Conservation (phyloP, 2,329 filamentous ascomycete species). For the Penicillium nordicum region DNA sequence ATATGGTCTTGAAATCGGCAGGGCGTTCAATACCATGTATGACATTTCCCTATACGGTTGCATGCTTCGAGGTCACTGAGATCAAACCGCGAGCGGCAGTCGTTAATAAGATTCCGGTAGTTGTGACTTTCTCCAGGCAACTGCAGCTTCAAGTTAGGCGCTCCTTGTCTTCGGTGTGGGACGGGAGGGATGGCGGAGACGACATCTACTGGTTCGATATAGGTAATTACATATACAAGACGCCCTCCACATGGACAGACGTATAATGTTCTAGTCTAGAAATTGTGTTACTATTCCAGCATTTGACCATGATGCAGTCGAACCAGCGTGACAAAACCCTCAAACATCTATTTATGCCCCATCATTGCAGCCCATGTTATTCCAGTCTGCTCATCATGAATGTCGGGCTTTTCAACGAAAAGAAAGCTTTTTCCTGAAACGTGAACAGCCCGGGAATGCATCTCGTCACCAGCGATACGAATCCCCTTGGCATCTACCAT, state of each 20-base stretch:
- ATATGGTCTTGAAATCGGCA: constrained; percentile 2
- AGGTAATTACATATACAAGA: background rate
- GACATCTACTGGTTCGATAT: constrained; percentile 13
- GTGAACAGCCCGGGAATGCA: constrained; percentile 26
- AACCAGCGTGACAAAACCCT: background rate
- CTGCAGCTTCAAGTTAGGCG: constrained; percentile 1
- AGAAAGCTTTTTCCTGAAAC: constrained; percentile 23
- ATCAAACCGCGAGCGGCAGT: background rate
- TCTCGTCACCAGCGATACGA: constrained; percentile 13
- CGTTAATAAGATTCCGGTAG: background rate
- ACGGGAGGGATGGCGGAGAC: background rate
- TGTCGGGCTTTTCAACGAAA: constrained; percentile 21
- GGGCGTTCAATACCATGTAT: constrained; percentile 13
- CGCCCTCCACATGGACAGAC: background rate
- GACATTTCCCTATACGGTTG: constrained; percentile 7
- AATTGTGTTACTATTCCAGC: background rate
- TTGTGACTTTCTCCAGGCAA: constrained; percentile 14
- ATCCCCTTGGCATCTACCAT: constrained; percentile 14
- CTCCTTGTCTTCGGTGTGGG: constrained; percentile 5
- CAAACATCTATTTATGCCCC: background rate
- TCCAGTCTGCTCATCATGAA: constrained; percentile 19
- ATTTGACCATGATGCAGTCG: no score
- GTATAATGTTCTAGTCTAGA: background rate
- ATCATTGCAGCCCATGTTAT: constrained; percentile 9
- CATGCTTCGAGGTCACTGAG: constrained; percentile 11